phyloP scores from a whole-genome alignment of 345 rosid species.

The Hirschfeldia incana region DNA sequence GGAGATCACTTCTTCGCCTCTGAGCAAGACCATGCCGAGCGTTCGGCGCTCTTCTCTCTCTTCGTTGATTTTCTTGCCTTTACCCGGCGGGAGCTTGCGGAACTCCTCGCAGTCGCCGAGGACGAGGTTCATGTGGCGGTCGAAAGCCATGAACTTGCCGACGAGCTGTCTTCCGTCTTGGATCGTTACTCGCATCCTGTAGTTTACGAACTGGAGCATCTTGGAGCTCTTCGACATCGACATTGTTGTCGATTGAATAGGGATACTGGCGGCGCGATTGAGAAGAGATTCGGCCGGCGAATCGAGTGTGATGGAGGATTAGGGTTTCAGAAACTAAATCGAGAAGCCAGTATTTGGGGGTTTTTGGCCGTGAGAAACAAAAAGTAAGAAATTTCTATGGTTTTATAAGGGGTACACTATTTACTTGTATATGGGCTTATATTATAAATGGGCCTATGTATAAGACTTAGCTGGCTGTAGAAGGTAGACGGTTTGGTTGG shows the following conservation, averaged over 20 bases:
- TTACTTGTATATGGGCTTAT: too few relatives aligned
- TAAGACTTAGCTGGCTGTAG: too few relatives aligned
- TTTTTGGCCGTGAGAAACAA: background rate
- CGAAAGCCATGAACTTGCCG: slow-evolving; percentile 98
- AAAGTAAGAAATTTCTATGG: too few relatives aligned
- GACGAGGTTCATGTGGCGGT: slow-evolving; percentile 97
- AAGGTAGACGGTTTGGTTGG: too few relatives aligned
- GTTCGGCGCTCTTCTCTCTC: slow-evolving; percentile 97
- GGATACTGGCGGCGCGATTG: background rate
- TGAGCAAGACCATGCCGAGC: slow-evolving; percentile 88
- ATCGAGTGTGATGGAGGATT: slow-evolving; percentile 10
- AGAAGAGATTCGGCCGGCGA: slow-evolving; percentile 14
- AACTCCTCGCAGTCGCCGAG: slow-evolving; percentile 98
- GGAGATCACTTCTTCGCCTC: slow-evolving; percentile 96
- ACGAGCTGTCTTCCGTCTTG: slow-evolving; percentile 95
- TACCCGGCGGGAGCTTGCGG: slow-evolving; percentile 88
- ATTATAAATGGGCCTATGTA: too few relatives aligned
- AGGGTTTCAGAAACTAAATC: slow-evolving; percentile 21
- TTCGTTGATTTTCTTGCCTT: slow-evolving; percentile 76
- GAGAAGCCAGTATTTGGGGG: background rate
- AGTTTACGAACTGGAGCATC: slow-evolving; percentile 96
- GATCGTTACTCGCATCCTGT: slow-evolving; percentile 95
- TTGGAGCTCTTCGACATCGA: slow-evolving; percentile 97
- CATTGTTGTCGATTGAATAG: slow-evolving; percentile 45
- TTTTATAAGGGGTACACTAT: too few relatives aligned